Evolutionary conservation across 2,329 filamentous ascomycete species (phyloP).

Genomic region (Ceratocystis harringtonii): DNA sequence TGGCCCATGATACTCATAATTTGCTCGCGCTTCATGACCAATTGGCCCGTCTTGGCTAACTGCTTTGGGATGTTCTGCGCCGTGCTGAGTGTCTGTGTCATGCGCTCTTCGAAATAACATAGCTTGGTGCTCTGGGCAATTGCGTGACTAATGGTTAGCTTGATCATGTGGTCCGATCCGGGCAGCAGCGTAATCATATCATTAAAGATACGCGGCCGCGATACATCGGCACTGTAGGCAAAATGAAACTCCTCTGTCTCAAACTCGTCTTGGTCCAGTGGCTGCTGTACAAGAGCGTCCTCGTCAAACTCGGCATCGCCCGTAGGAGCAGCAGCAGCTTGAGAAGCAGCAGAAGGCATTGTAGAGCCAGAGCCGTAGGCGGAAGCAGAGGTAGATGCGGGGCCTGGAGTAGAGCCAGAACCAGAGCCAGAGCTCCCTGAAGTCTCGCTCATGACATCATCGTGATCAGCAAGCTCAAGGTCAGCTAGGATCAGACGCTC

Average conservation of each 20-base stretch:
- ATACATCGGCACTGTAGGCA: conserved; percentile 77
- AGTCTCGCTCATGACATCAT: conserved; percentile 37
- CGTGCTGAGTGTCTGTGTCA: conserved; percentile 85
- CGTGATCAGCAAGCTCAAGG: conserved; percentile 68
- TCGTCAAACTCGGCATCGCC: conserved; percentile 13
- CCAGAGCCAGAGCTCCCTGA: not conserved
- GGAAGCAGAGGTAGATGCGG: not conserved
- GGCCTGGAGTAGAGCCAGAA: not conserved
- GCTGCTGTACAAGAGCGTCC: conserved; percentile 50
- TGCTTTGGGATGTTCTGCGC: conserved; percentile 85
- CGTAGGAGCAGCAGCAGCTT: not conserved
- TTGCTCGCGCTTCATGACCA: conserved; percentile 83
- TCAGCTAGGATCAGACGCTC: conserved; percentile 95
- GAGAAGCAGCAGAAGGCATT: not conserved
- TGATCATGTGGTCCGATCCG: conserved; percentile 92
- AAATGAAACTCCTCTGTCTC: conserved; percentile 99
- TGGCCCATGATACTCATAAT: conserved; percentile 84
- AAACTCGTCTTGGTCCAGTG: conserved; percentile 76
- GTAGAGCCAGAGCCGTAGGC: not conserved
- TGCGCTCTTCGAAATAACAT: conserved; percentile 88
- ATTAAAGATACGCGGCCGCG: conserved; percentile 85
- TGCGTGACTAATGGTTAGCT: conserved; percentile 90
- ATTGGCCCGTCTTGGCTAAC: conserved; percentile 72
- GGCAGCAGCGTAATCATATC: conserved; percentile 97
- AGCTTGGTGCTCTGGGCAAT: conserved; percentile 96